Evolutionary conservation across 1,284 basidiomycete genomes (phyloP).

Genomic region (Melampsora larici-populina): DNA sequence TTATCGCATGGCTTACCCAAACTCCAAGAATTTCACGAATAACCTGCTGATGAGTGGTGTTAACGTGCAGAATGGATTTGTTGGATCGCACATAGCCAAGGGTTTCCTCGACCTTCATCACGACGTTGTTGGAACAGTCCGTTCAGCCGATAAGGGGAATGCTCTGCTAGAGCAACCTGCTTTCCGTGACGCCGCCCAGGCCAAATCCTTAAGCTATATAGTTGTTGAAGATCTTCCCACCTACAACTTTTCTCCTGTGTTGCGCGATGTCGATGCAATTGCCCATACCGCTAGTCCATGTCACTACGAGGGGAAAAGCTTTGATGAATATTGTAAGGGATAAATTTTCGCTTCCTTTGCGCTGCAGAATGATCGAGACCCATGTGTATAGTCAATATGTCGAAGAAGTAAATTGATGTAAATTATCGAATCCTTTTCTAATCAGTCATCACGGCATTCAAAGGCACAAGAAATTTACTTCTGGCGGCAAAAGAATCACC

Average conservation of each 20-base stretch:
- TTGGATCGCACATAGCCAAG: slow-evolving; percentile 20
- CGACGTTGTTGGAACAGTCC: slow-evolving; percentile 10
- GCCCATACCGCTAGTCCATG: slow-evolving; percentile 62
- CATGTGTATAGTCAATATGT: no score
- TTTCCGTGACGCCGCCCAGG: slow-evolving; percentile 1
- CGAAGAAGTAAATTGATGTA: no score
- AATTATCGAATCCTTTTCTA: no score
- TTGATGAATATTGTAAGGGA: slow-evolving; percentile 52
- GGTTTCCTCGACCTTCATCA: slow-evolving; percentile 12
- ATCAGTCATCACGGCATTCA: slow-evolving; percentile 60
- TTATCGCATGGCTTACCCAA: no score
- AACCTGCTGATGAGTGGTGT: no score
- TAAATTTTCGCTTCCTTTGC: no score
- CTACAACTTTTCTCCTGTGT: slow-evolving; percentile 65
- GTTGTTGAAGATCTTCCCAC: slow-evolving; percentile 13
- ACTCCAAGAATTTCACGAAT: no score
- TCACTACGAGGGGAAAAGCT: slow-evolving; percentile 54
- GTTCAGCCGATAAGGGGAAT: slow-evolving; percentile 4
- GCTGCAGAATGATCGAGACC: no score
- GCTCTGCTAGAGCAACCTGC: background rate
- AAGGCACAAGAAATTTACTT: slow-evolving; percentile 64
- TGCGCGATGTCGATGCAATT: slow-evolving; percentile 65
- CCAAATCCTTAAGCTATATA: background rate
- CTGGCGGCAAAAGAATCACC: slow-evolving; percentile 59
- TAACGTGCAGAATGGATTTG: slow-evolving; percentile 17